Evolutionary conservation across 192 early-diverging fungal species (phyloP).

Genomic region (Glomus cerebriforme): DNA sequence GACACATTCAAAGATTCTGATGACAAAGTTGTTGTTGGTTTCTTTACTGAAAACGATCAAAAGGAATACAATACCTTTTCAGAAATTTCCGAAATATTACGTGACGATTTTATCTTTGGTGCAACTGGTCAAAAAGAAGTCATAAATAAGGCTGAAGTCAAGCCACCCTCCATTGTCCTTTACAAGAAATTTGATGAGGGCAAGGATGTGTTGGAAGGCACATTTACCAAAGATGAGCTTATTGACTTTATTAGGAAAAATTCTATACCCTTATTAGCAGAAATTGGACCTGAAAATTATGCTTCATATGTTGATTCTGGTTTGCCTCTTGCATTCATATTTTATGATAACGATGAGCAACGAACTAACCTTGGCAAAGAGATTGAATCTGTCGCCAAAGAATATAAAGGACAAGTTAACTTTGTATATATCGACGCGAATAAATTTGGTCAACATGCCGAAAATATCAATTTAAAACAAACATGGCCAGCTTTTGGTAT

Average conservation of each 20-base stretch:
- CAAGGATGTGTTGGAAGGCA: conserved; percentile 67
- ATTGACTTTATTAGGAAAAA: conserved; percentile 73
- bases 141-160: conserved; percentile 55
- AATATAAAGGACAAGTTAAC: conserved; percentile 85
- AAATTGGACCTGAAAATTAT: conserved; percentile 91
- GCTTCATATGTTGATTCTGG: conserved; percentile 81
- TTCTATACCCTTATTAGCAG: conserved; percentile 86
- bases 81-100: conserved; percentile 72
- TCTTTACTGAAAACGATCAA: conserved; percentile 64
- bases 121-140: conserved; percentile 64
- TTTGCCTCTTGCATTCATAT: conserved; percentile 89
- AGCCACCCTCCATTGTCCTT: conserved; percentile 71
- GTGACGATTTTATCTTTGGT: conserved; percentile 89
- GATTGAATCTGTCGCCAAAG: conserved; percentile 76
- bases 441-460: conserved; percentile 85
- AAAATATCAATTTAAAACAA: conserved; percentile 87
- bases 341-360: conserved; percentile 70
- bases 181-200: conserved; percentile 94
- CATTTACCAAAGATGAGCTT: conserved; percentile 59
- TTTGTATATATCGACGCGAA: conserved; percentile 90
- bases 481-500: conserved; percentile 93
- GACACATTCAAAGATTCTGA: conserved; percentile 79
- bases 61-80: conserved; percentile 68
- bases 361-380: conserved; percentile 55
- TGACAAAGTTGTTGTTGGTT: conserved; percentile 88